Evolutionary conservation across 805 yeast species (phyloP).

Genomic region (Metschnikowia borealis): DNA sequence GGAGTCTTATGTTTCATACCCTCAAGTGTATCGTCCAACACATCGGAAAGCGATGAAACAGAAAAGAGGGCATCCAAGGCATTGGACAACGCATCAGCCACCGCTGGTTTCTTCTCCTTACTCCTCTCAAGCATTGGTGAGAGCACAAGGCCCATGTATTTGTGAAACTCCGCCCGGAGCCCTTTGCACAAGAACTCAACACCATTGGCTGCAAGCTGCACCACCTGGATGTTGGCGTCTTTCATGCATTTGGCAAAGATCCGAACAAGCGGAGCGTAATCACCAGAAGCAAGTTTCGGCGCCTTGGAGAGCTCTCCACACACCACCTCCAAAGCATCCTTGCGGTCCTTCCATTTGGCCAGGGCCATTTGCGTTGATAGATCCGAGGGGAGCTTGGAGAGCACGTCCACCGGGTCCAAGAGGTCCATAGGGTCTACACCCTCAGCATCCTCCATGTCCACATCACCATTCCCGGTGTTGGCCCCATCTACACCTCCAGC

Average conservation of each 20-base stretch:
- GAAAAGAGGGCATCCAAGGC: constrained; percentile 64
- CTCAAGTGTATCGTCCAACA: constrained; percentile 56
- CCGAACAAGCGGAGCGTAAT: constrained; percentile 62
- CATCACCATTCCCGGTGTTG: constrained; percentile 14
- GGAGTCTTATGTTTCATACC: constrained; percentile 78
- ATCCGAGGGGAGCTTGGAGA: constrained; percentile 62
- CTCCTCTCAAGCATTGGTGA: constrained; percentile 71
- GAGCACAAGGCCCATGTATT: constrained; percentile 50
- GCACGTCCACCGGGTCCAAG: constrained; percentile 64
- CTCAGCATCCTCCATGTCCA: constrained; percentile 30
- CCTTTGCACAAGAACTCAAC: constrained; percentile 62
- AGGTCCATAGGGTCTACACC: constrained; percentile 61
- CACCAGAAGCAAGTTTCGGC: constrained; percentile 53
- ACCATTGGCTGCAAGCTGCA: constrained; percentile 69
- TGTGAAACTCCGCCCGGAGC: constrained; percentile 51
- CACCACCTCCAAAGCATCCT: constrained; percentile 72
- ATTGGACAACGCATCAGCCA: constrained; percentile 62
- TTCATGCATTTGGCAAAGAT: constrained; percentile 67
- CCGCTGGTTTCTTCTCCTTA: constrained; percentile 81
- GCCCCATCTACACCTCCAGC: constrained; percentile 16
- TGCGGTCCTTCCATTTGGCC: constrained; percentile 87
- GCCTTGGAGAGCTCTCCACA: constrained; percentile 47
- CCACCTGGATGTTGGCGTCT: constrained; percentile 89
- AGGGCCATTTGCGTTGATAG: constrained; percentile 53
- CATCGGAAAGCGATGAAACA: constrained; percentile 47